phyloP scores from a whole-genome alignment of 306 rosid species.

The Trifolium dubium region DNA sequence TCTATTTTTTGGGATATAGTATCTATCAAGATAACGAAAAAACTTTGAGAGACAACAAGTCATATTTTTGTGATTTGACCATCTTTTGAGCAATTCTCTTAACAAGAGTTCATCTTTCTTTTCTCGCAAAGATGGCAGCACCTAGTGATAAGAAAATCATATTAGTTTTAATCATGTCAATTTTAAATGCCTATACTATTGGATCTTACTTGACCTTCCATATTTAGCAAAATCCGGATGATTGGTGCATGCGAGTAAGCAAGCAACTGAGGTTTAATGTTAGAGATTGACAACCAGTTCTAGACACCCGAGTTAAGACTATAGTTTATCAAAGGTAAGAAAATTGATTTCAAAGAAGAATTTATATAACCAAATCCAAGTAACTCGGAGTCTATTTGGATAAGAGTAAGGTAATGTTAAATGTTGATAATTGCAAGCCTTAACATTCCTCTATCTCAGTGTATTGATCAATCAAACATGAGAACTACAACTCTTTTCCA shows the following conservation, averaged over 20 bases:
- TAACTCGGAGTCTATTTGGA: background rate
- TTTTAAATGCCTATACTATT: background rate
- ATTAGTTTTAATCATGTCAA: background rate
- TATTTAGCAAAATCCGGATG: too few species aligned
- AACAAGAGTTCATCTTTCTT: constrained; percentile 74
- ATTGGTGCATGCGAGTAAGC: too few species aligned
- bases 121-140: constrained; percentile 67
- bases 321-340: background rate
- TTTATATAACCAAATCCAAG: background rate
- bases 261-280: too few species aligned
- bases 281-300: too few species aligned
- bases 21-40: constrained; percentile 65
- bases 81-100: constrained; percentile 74
- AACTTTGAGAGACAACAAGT: constrained; percentile 70
- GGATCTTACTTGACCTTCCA: too few species aligned
- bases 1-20: constrained; percentile 53
- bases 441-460: background rate
- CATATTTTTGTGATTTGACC: constrained; percentile 82
- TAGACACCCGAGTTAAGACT: too few species aligned
- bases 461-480: background rate
- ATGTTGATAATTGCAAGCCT: background rate
- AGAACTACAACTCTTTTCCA: background rate
- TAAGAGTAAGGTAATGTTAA: background rate
- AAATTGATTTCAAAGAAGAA: background rate
- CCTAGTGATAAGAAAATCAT: background rate